Evolutionary conservation across 2,329 filamentous ascomycete genomes (phyloP).

Genomic region (Pseudopyricularia cyperi): DNA sequence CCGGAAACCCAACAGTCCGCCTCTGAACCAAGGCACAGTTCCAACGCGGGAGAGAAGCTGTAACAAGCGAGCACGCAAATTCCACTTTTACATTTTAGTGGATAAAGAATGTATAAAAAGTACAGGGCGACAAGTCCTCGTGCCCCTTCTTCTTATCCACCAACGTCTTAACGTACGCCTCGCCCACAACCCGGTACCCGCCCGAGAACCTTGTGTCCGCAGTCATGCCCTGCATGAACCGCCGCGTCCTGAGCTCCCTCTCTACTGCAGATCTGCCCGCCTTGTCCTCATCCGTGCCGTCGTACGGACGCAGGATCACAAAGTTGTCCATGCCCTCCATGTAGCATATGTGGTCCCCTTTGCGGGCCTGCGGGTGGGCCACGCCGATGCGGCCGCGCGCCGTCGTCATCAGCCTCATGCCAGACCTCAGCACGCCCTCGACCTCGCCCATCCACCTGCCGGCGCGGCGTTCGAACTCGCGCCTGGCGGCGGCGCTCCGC

Average conservation of each 20-base stretch:
- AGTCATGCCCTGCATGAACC: neutral
- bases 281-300: neutral
- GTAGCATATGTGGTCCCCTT: neutral
- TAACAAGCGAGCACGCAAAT: neutral
- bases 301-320: neutral
- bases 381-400: neutral
- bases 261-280: neutral
- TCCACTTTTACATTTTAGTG: too few species aligned
- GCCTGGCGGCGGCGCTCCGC: neutral
- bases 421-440: neutral
- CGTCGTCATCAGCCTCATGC: slow-evolving; percentile 1
- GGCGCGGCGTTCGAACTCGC: neutral
- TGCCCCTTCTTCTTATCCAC: neutral
- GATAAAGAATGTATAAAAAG: slow-evolving; percentile 11
- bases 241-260: neutral
- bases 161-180: neutral
- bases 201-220: neutral
- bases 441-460: neutral
- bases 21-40: too few species aligned
- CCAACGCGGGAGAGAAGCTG: neutral
- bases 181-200: neutral
- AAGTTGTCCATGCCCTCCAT: neutral
- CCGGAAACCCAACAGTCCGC: too few species aligned
- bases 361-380: neutral
- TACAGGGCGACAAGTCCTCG: slow-evolving; percentile 9